Percentiles rank a stretch among this genome's conserved stretches.
phyloP scores from a whole-genome alignment of 257 asterid genomes.

The Ajuga chamaepitys region DNA sequence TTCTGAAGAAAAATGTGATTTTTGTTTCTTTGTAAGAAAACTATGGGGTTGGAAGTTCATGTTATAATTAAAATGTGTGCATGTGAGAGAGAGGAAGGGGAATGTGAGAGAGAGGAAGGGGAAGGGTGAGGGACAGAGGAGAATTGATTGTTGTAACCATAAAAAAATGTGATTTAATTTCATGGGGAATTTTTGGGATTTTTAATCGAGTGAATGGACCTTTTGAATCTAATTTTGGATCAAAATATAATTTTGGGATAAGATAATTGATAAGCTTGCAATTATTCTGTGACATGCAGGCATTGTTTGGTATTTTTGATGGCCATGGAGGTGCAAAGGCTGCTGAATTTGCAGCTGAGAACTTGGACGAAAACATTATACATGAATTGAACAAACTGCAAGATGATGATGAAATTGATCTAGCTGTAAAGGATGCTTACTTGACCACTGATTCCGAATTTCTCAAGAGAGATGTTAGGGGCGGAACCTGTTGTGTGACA shows the following conservation, averaged over 20 bases:
- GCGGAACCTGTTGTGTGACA: slow-evolving; percentile 81
- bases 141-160: neutral
- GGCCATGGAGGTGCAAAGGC: slow-evolving; percentile 84
- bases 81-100: no score
- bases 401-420: slow-evolving; percentile 9
- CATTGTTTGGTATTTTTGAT: slow-evolving; percentile 62
- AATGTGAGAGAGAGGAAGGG: no score
- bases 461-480: slow-evolving; percentile 45
- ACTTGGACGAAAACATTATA: slow-evolving; percentile 46
- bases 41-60: neutral
- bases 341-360: slow-evolving; percentile 63
- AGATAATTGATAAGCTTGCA: neutral
- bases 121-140: no score
- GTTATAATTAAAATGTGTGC: neutral
- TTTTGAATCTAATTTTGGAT: neutral
- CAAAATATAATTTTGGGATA: neutral
- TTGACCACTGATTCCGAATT: slow-evolving; percentile 66
- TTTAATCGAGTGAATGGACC: neutral
- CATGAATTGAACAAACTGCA: slow-evolving; percentile 32
- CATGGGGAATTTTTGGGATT: no score
- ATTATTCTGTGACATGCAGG: slow-evolving; percentile 24
- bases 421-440: slow-evolving; percentile 57
- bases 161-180: neutral
- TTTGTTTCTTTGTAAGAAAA: neutral
- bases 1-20: neutral